These are phyloP conservation scores for Volvox carteri DNA, from an alignment of 163 green algal genomes.

Conservation along the genomic window DNA sequence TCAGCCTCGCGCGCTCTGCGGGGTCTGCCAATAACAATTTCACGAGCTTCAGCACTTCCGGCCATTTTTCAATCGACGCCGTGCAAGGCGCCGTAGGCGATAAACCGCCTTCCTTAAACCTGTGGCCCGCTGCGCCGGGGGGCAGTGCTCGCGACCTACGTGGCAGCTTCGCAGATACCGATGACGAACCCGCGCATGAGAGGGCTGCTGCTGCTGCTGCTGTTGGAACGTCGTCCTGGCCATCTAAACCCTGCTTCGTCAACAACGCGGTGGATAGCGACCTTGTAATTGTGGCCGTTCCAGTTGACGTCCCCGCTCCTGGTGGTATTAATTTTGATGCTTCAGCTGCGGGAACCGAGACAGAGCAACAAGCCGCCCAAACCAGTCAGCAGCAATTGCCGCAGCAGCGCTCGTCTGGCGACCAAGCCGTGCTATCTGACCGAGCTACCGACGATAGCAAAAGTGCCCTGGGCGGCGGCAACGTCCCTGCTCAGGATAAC, in stretches of 20 bases:
- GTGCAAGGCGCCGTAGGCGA: not conserved
- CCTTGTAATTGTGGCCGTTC: not conserved
- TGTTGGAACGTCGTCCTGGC: no score
- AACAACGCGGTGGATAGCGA: not conserved
- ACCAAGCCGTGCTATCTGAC: not conserved
- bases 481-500: not conserved
- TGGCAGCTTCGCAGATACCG: not conserved
- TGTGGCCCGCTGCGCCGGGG: not conserved
- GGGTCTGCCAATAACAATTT: not conserved
- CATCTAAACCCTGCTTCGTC: no score
- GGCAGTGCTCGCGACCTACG: not conserved
- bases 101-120: not conserved
- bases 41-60: not conserved
- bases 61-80: not conserved
- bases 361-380: not conserved
- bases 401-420: not conserved
- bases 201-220: no score
- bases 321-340: no score
- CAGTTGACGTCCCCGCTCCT: not conserved
- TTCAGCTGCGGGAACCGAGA: not conserved
- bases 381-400: no score
- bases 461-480: no score
- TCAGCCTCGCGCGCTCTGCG: slow-evolving; percentile 13
- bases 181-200: no score
- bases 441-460: not conserved